Conservation (phyloP, 1,284 basidiomycete species). For the Cryptococcus sp. region DNA sequence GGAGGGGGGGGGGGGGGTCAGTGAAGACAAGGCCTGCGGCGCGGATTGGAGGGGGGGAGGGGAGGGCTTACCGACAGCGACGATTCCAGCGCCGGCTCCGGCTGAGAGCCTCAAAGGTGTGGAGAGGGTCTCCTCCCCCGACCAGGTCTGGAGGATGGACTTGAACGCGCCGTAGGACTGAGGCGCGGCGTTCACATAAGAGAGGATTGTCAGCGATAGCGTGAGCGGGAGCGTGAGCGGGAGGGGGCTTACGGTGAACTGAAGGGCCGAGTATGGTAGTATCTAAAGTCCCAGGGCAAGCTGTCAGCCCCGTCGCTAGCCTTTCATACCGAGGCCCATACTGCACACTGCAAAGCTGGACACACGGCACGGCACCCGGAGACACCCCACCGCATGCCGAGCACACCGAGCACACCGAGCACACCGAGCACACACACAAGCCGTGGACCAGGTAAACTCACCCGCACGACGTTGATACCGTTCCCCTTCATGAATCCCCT, state of each 20-base stretch:
- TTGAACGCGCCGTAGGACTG: slow-evolving; percentile 74
- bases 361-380: background rate
- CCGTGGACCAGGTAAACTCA: slow-evolving; percentile 23
- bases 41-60: background rate
- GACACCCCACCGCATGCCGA: too few relatives aligned
- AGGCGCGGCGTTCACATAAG: too few relatives aligned
- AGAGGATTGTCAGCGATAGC: slow-evolving; percentile 2
- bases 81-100: slow-evolving; percentile 85
- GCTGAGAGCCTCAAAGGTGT: slow-evolving; percentile 75
- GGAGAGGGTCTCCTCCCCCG: slow-evolving; percentile 68
- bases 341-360: background rate
- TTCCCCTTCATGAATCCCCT: slow-evolving; percentile 79
- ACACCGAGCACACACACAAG: background rate
- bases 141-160: slow-evolving; percentile 55
- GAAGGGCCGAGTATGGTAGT: slow-evolving; percentile 68
- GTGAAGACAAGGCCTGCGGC: background rate
- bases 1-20: background rate
- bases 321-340: too few relatives aligned
- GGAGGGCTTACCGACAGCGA: slow-evolving; percentile 68
- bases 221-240: too few relatives aligned
- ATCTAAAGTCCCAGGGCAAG: slow-evolving; percentile 29
- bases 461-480: slow-evolving; percentile 85
- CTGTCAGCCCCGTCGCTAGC: background rate
- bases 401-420: too few relatives aligned
- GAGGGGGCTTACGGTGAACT: slow-evolving; percentile 64